Evolutionary conservation across 192 early-diverging fungal species (phyloP), one percentile per base, ranked within the genome.

Genomic region (Backusella morwellensis): DNA sequence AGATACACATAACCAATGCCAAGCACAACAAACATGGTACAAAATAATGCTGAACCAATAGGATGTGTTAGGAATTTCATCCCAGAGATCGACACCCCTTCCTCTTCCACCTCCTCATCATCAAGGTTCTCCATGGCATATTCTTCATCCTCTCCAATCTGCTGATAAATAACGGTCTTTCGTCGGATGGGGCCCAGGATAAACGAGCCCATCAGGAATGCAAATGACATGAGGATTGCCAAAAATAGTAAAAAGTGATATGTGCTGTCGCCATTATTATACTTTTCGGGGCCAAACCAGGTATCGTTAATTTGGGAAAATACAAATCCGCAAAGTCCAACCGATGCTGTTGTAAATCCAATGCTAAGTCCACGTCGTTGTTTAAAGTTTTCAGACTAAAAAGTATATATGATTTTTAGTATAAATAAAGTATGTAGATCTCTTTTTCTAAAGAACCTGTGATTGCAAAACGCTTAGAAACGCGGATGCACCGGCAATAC

Each of bases 301-400:
- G 41, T 8, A 63, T 80, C 78, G 35, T 80, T 75, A 35, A 80
- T 75, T 70, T 80, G 78, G 12, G 78, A 80, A 32, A 72, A 80
- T 11, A 80, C 73, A 23, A 80, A 40, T 42, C 78, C 78, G 72
- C 68, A 80, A 26, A 75, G 11, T 29, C 78, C 70, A 14, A 80
- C 32, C 1, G 78, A 52, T n/a, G 78, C 74, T 54, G 74, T 75
- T 35, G 74, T 72, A 41, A 75, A 42, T 5, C 78, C 78, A 69
- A 80, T 80, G 66, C 54, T 68, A 11, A 80, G 19, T 17, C 78
- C 78, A 63, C 78, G 78, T 68, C 70, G 74, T 1, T 74, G 36
- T 40, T 70, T 80, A 56, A 80, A 80, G 47, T 80, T 80, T 50
- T 75, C 63, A 11, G 74, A 70, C 78, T 80, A 75, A 26, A 75